Base-by-base conservation (phyloP, 306 rosid species). In the Leucaena leucocephala region DNA sequence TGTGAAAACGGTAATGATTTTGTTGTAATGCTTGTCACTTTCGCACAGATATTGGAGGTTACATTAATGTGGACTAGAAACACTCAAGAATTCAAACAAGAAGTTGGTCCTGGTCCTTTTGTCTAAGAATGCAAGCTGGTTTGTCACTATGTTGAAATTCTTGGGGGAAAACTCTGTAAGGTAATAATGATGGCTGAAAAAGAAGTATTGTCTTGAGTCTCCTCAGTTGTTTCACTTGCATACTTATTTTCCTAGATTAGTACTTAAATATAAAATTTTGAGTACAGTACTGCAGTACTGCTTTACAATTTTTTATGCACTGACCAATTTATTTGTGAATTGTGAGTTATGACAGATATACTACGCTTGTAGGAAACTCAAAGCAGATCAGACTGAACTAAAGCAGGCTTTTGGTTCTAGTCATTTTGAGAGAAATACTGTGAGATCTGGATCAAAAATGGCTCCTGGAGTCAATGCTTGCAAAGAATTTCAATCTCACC, bases 391-490 rank as follows among this genome's bases (percentile, higher is more conserved):
- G 43, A 70, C 62, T 82, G 71, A 73, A 75, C 68, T 73, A 14
- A 63, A 72, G 40, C 63, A 69, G 57, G 74, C 59, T 67, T 8
- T 68, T 46, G 79, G 55, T 42, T 71, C 38, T 52, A 21, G 33
- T 85, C 46, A 63, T 57, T 71, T 63, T 77, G 79, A 76, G 77
- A 62, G 67, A 81, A 67, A 46, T 54, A 74, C 76, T 54, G 68
- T 67, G 16, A 70, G 77, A 85, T 78, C 82, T 67, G 82, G 80
- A 84, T 79, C 71, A 70, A 27, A 54, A 35, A 89, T 92, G 97
- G 91, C 97, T 87, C 95, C 90, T 22, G 91, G 95, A 77, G 87
- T 87, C 72, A 77, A 89, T 70, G 82, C 83, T 85, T 91, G 87
- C 88, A 88, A 86, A 83, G 91, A 89, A 86, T 87, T 91, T 81